phyloP scores from a whole-genome alignment of 2,329 filamentous ascomycete species.

The Leptographium lundbergii region DNA sequence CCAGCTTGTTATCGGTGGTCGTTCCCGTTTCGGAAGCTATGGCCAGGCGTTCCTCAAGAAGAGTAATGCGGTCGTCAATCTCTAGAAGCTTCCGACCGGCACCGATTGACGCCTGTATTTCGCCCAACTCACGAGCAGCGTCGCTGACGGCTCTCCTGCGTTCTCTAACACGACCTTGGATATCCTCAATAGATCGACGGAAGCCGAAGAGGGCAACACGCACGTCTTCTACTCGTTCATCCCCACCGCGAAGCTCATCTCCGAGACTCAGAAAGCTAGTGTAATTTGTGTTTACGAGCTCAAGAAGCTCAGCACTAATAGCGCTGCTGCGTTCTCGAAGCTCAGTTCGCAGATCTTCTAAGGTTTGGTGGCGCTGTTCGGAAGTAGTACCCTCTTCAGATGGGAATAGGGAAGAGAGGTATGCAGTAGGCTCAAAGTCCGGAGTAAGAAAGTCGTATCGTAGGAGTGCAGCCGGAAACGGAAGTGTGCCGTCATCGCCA shows the following conservation, averaged over 20 bases:
- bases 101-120: conserved; percentile 51
- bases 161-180: conserved; percentile 52
- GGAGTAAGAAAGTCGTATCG: conserved; percentile 69
- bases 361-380: conserved; percentile 81
- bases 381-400: conserved; percentile 25
- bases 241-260: conserved; percentile 68
- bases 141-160: conserved; percentile 49
- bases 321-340: conserved; percentile 67
- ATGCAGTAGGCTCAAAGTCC: conserved; percentile 66
- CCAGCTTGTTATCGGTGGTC: not conserved
- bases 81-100: conserved; percentile 51
- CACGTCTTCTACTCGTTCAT: conserved; percentile 84
- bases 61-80: conserved; percentile 47
- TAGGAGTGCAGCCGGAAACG: conserved; percentile 76
- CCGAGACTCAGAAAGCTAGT: conserved; percentile 80
- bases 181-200: conserved; percentile 63
- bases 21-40: conserved; percentile 26
- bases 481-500: conserved; percentile 61
- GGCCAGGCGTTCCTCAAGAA: conserved; percentile 51
- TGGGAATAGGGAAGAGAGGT: conserved; percentile 44
- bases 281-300: conserved; percentile 93
- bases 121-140: conserved; percentile 53
- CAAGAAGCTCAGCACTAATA: conserved; percentile 76
- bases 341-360: conserved; percentile 83
- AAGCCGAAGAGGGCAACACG: conserved; percentile 80